Evolutionary conservation across 306 rosid species (phyloP).

Genomic region (Cicer bijugum): DNA sequence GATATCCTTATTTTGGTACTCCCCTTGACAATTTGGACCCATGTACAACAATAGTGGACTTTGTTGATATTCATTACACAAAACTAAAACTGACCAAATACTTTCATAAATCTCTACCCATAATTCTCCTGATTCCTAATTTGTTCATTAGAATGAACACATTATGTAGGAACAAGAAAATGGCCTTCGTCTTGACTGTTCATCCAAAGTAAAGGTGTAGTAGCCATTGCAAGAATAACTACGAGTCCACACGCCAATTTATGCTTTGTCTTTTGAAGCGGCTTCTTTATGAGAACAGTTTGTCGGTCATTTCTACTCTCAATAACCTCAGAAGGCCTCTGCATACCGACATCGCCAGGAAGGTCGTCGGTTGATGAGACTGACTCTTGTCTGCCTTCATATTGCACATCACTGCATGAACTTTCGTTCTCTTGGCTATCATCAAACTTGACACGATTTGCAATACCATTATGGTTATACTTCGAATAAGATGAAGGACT

Average conservation of each 20-base stretch:
- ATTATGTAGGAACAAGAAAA: constrained; percentile 76
- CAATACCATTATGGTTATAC: constrained; percentile 46
- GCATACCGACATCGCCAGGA: constrained; percentile 48
- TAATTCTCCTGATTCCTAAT: constrained; percentile 29
- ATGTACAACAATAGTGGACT: too few species aligned
- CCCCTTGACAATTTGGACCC: too few species aligned
- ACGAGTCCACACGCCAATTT: constrained; percentile 65
- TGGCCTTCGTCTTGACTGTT: constrained; percentile 58
- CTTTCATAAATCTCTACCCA: constrained; percentile 13
- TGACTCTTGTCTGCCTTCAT: constrained; percentile 62
- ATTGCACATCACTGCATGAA: constrained; percentile 51
- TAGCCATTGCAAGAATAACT: constrained; percentile 52
- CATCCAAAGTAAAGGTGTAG: constrained; percentile 60
- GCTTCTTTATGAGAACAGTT: constrained; percentile 36
- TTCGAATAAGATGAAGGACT: constrained; percentile 54
- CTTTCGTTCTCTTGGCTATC: constrained; percentile 49
- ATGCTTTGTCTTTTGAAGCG: constrained; percentile 44
- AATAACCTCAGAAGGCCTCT: constrained; percentile 44
- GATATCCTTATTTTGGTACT: too few species aligned
- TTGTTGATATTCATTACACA: too few species aligned
- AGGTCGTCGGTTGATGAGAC: constrained; percentile 70
- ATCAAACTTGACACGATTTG: constrained; percentile 39
- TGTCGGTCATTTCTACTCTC: constrained; percentile 40
- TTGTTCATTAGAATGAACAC: constrained; percentile 17
- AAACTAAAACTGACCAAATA: background rate